phyloP scores from a whole-genome alignment of 192 early-diverging fungal genomes.

The Umbelopsis sp. region DNA sequence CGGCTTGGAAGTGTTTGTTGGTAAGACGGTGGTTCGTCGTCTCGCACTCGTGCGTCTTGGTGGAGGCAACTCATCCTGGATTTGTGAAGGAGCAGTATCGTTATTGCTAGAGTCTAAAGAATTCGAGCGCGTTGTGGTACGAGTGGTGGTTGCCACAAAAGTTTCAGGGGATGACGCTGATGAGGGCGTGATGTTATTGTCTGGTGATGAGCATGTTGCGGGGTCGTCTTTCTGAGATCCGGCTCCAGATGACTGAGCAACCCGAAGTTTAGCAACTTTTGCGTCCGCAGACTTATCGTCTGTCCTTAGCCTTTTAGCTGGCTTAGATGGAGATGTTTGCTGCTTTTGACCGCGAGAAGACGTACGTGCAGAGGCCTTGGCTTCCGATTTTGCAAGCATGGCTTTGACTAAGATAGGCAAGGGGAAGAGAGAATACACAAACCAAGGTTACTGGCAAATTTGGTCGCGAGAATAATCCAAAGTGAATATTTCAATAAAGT shows the following conservation, averaged over 20 bases:
- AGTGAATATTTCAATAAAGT: not conserved
- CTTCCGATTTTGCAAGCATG: slow-evolving; percentile 21
- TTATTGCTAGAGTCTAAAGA: slow-evolving; percentile 19
- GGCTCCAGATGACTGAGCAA: slow-evolving; percentile 21
- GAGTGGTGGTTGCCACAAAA: not conserved
- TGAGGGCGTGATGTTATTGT: slow-evolving; percentile 21
- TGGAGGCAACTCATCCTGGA: slow-evolving; percentile 9
- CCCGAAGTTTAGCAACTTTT: slow-evolving; percentile 20
- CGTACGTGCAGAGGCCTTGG: slow-evolving; percentile 13
- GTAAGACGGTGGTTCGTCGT: slow-evolving; percentile 1
- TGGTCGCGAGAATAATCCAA: slow-evolving; percentile 9
- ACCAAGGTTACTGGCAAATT: not conserved
- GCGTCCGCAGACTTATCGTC: slow-evolving; percentile 3
- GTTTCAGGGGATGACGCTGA: slow-evolving; percentile 17
- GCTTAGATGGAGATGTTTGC: slow-evolving; percentile 4
- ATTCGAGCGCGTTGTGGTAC: slow-evolving; percentile 18
- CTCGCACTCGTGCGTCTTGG: slow-evolving; percentile 17
- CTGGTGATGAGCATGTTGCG: slow-evolving; percentile 11
- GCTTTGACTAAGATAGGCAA: not conserved
- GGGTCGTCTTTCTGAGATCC: slow-evolving; percentile 24
- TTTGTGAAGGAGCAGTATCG: slow-evolving; percentile 19
- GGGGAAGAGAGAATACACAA: not conserved
- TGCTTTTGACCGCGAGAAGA: slow-evolving; percentile 19
- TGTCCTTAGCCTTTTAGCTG: slow-evolving; percentile 7
- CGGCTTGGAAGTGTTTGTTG: not conserved